These are phyloP conservation scores for Vitis hybrid DNA, from an alignment of 177 flowering plant genomes.

Conservation along the genomic window DNA sequence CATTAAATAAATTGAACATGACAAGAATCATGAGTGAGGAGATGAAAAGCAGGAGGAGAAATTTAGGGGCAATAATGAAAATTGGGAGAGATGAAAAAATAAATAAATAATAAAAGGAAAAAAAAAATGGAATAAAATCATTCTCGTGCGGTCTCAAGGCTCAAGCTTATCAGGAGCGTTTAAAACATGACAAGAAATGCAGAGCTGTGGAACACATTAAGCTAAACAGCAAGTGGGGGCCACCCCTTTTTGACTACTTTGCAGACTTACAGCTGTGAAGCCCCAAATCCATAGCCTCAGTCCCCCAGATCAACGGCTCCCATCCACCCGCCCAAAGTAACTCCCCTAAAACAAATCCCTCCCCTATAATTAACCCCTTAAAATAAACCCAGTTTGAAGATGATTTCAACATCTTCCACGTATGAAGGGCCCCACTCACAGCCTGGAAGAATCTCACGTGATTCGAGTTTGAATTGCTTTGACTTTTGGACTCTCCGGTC, in stretches of 20 bases:
- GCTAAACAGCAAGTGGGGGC: constrained; percentile 23
- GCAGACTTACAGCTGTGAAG: constrained; percentile 21
- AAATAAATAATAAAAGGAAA: too few species aligned
- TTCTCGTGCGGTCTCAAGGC: constrained; percentile 10
- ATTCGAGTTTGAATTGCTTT: constrained; percentile 26
- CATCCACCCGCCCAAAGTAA: constrained; percentile 9
- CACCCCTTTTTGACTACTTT: constrained; percentile 26
- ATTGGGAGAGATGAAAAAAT: not conserved
- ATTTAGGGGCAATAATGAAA: constrained; percentile 13
- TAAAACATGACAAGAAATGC: constrained; percentile 38
- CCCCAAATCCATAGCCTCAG: constrained; percentile 18
- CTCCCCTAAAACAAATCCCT: not conserved
- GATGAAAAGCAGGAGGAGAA: too few species aligned
- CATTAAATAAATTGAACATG: too few species aligned
- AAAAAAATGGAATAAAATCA: constrained; percentile 4
- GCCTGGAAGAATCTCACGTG: constrained; percentile 73
- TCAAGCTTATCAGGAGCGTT: constrained; percentile 21
- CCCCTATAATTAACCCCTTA: constrained; percentile 7
- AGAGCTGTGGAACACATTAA: constrained; percentile 30
- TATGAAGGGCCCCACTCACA: constrained; percentile 43
- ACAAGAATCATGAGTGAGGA: too few species aligned
- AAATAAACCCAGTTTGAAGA: constrained; percentile 15
- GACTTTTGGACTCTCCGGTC: constrained; percentile 18
- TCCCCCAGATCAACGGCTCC: constrained; percentile 27
- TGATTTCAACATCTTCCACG: constrained; percentile 40